These are phyloP conservation scores for Anthracocystis setariae DNA, from an alignment of 1,284 basidiomycete genomes.

Conservation along the genomic window DNA sequence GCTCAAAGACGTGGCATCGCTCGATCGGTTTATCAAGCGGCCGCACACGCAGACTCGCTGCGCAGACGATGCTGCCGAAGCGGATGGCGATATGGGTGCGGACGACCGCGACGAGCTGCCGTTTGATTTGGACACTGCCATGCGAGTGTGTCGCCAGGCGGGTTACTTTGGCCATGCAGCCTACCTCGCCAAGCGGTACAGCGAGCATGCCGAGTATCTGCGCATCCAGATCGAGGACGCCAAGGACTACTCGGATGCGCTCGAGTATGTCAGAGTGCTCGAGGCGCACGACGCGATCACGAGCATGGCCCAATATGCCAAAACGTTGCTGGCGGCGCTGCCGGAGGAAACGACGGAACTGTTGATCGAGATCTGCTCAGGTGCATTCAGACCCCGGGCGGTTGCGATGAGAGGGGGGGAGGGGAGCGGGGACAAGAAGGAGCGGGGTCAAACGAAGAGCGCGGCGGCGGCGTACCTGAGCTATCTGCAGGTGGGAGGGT, in stretches of 20 bases:
- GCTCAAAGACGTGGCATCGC: constrained; percentile 85
- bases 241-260: constrained; percentile 81
- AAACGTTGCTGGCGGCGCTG: constrained; percentile 77
- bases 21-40: constrained; percentile 88
- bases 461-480: constrained; percentile 48
- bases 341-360: constrained; percentile 89
- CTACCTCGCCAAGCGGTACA: constrained; percentile 91
- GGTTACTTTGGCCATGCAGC: constrained; percentile 95
- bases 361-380: constrained; percentile 89
- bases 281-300: constrained; percentile 74
- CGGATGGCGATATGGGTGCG: constrained; percentile 68
- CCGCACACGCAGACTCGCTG: constrained; percentile 20
- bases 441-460: constrained; percentile 14
- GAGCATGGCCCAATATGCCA: constrained; percentile 66
- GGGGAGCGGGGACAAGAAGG: constrained; percentile 3
- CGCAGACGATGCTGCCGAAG: constrained; percentile 56
- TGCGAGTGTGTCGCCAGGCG: constrained; percentile 93
- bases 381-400: constrained; percentile 66
- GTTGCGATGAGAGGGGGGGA: constrained; percentile 10
- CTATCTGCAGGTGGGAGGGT: constrained; percentile 54
- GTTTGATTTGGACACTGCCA: constrained; percentile 96
- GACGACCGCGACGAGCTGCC: constrained; percentile 75
- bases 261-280: constrained; percentile 81
- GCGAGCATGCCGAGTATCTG: constrained; percentile 89
- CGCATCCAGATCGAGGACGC: constrained; percentile 94